Base-by-base conservation (phyloP, 2,329 filamentous ascomycete species). In the Aspergillus clavatus region DNA sequence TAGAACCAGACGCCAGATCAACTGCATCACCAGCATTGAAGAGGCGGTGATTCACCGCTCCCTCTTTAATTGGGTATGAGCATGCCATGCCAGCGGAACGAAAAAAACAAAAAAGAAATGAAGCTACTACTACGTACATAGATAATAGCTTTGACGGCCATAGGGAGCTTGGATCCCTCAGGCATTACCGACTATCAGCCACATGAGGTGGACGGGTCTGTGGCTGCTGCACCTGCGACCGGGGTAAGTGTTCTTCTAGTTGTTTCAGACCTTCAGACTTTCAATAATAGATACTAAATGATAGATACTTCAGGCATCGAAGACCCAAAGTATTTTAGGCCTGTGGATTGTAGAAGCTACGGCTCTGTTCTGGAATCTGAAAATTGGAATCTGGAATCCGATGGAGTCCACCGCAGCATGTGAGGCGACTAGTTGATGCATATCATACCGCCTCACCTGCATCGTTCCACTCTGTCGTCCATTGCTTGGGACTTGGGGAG, bases 1-100 rank as follows among this genome's bases (percentile, higher is more conserved):
- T n/a, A n/a, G n/a, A n/a, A n/a, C 28, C 28, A 31, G n/a, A 31
- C 28, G 28, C 28, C 28, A 16, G n/a, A 8, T n/a, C 28, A 14
- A n/a, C 14, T 14, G 7, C 28, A 31, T 8, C 3, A 31, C 10
- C 7, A 16, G 31, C 8, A 8, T 18, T 6, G 18, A 51, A 55
- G 33, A 39, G 35, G 52, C 51, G 51, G 51, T 55, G 53, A 56
- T 56, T 49, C 51, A 56, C 53, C 52, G 47, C 51, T 51, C 27
- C 36, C 16, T 41, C 43, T 28, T 43, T 42, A 29, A 52, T 54
- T 54, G 49, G 51, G 23, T 35, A 35, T 42, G 10, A 40, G 27
- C 42, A 21, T 47, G 48, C 51, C 46, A 52, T 51, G 46, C 40
- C 31, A 48, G 14, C 31, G n/a, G n/a, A n/a, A n/a, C n/a, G n/a